A percentile compares a stretch with the other conserved stretches of the same genome.
These are phyloP conservation scores for Babesia divergens DNA, from an alignment of 169 alveolate genomes.

Conservation along the genomic window DNA sequence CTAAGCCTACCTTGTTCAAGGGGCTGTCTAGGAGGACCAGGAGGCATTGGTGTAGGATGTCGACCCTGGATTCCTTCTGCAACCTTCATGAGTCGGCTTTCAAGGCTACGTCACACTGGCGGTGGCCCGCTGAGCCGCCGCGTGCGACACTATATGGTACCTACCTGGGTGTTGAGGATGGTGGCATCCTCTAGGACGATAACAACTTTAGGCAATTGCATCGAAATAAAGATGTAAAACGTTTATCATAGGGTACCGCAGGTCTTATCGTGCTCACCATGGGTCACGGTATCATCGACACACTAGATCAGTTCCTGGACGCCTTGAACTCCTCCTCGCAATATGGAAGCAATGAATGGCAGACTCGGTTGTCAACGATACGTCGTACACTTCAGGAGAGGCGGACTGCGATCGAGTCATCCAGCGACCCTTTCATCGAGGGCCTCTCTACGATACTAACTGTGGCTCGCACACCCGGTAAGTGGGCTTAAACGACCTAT, in stretches of 20 bases:
- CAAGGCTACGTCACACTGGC: slow-evolving; percentile 36
- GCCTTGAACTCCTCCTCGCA: not conserved
- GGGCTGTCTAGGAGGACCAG: slow-evolving; percentile 83
- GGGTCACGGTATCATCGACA: slow-evolving; percentile 40
- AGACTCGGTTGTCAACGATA: not conserved
- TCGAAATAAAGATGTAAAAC: slow-evolving; percentile 1
- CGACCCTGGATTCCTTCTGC: slow-evolving; percentile 81
- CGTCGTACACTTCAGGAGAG: slow-evolving; percentile 17
- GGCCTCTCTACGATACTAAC: slow-evolving; percentile 25
- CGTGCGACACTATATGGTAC: slow-evolving; percentile 10
- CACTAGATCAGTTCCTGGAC: slow-evolving; percentile 43
- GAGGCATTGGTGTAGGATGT: slow-evolving; percentile 85
- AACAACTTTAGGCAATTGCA: slow-evolving; percentile 2
- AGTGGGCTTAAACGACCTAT: not conserved
- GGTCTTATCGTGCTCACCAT: slow-evolving; percentile 2
- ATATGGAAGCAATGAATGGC: not conserved
- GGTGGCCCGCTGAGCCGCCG: not conserved
- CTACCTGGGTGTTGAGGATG: slow-evolving; percentile 23
- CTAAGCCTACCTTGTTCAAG: slow-evolving; percentile 58
- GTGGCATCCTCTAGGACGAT: slow-evolving; percentile 32
- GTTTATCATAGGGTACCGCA: not conserved
- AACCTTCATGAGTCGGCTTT: slow-evolving; percentile 2
- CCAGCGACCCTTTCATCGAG: slow-evolving; percentile 38
- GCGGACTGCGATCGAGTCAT: slow-evolving; percentile 2
- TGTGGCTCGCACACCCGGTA: slow-evolving; percentile 33